phyloP scores from a whole-genome alignment of 345 rosid species.

The Barbarea vulgaris region DNA sequence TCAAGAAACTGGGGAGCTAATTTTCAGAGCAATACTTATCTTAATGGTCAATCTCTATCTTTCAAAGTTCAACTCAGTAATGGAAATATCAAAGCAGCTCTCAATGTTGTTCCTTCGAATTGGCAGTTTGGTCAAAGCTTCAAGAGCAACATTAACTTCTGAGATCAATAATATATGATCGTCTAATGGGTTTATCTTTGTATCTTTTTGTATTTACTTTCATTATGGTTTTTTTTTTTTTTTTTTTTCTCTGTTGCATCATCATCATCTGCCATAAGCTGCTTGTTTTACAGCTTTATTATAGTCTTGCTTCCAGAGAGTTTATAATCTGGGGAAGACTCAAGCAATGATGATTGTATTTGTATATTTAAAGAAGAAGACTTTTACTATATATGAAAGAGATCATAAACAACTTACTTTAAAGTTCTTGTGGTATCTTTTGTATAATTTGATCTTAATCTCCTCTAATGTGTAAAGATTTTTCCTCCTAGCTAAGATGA shows the following conservation, averaged over 20 bases:
- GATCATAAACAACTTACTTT: neutral
- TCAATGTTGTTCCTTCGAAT: conserved; percentile 55
- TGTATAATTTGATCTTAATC: neutral
- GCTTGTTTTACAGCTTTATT: conserved; percentile 21
- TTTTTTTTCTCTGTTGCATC: conserved; percentile 12
- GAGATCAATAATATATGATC: neutral
- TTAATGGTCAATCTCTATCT: conserved; percentile 70
- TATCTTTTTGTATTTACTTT: conserved; percentile 14
- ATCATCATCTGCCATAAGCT: conserved; percentile 29
- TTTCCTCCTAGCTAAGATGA: neutral
- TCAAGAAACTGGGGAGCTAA: conserved; percentile 81
- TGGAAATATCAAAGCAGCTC: conserved; percentile 53
- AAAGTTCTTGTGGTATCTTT: neutral
- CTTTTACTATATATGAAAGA: conserved; percentile 12
- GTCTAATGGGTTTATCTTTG: neutral
- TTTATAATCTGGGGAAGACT: conserved; percentile 39
- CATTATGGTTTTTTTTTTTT: neutral
- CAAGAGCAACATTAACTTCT: conserved; percentile 64
- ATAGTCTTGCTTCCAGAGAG: conserved; percentile 37
- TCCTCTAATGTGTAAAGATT: neutral
- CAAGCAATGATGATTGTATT: conserved; percentile 32
- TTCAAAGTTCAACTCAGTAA: conserved; percentile 59
- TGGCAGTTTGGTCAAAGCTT: conserved; percentile 83
- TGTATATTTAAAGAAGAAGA: conserved; percentile 27
- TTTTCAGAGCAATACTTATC: conserved; percentile 65